A percentile compares a stretch with the other conserved stretches of the same genome.
phyloP scores from a whole-genome alignment of 179 eudicot species.

The Carnegiea gigantea region DNA sequence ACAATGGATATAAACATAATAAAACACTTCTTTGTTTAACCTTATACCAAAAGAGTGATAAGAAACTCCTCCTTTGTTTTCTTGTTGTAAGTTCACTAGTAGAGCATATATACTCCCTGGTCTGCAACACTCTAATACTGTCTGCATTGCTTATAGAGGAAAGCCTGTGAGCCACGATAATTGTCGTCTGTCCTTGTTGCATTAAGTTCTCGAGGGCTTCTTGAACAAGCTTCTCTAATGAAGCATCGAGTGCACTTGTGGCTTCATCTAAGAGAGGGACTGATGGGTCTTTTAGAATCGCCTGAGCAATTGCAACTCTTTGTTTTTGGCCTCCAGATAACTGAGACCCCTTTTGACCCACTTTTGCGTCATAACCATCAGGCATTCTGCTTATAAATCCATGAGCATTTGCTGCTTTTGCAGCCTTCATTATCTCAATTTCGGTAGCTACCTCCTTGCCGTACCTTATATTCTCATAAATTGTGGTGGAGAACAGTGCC shows the following conservation, averaged over 20 bases:
- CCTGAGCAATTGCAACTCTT: constrained; percentile 6
- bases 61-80: background rate
- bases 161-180: constrained; percentile 60
- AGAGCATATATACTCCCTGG: constrained; percentile 30
- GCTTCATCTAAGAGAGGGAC: constrained; percentile 4
- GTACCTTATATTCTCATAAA: constrained; percentile 3
- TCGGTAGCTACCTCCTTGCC: constrained; percentile 15
- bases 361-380: constrained; percentile 58
- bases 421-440: constrained; percentile 69
- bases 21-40: background rate
- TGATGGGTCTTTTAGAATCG: background rate
- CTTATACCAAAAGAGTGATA: background rate
- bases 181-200: constrained; percentile 49
- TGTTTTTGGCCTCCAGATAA: constrained; percentile 50
- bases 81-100: constrained; percentile 4
- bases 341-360: constrained; percentile 62
- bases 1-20: background rate
- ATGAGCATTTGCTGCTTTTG: constrained; percentile 78
- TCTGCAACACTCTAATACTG: constrained; percentile 48
- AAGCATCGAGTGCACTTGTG: constrained; percentile 7
- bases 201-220: constrained; percentile 58
- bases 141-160: constrained; percentile 49
- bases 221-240: constrained; percentile 37
- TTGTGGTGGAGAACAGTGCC: constrained; percentile 47
- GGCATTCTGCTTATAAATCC: constrained; percentile 58